These are phyloP conservation scores for Neurospora sp. DNA, from an alignment of 495 filamentous ascomycete genomes.

Conservation along the genomic window DNA sequence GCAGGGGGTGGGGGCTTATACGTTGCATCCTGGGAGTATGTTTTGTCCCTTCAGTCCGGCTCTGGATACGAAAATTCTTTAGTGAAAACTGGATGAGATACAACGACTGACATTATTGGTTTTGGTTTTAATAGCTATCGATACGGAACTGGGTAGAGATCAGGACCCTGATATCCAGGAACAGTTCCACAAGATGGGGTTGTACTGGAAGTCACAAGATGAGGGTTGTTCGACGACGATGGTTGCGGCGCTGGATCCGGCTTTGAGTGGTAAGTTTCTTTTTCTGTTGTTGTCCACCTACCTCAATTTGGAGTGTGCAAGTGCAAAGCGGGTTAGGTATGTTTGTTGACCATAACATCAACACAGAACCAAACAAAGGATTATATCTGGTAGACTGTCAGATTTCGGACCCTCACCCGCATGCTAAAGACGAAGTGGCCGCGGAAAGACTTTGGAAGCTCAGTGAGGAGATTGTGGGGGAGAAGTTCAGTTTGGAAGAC, in stretches of 20 bases:
- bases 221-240: conserved; percentile 49
- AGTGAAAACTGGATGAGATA: no score
- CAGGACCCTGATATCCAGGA: conserved; percentile 28
- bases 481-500: conserved; percentile 23
- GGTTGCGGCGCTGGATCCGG: conserved; percentile 47
- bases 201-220: conserved; percentile 40
- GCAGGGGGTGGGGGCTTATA: conserved; percentile 29
- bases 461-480: conserved; percentile 39
- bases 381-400: conserved; percentile 35
- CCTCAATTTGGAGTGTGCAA: no score
- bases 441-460: conserved; percentile 42
- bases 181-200: conserved; percentile 26
- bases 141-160: conserved; percentile 31
- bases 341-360: background rate
- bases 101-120: no score
- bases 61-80: no score
- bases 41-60: background rate
- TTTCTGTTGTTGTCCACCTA: no score
- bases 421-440: conserved; percentile 23
- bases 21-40: conserved; percentile 41
- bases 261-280: conserved; percentile 28
- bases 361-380: conserved; percentile 26
- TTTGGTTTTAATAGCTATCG: conserved; percentile 13
- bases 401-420: conserved; percentile 11
- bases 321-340: no score